phyloP scores from a whole-genome alignment of 805 yeast species.

The Cyberlindnera bimundalis region DNA sequence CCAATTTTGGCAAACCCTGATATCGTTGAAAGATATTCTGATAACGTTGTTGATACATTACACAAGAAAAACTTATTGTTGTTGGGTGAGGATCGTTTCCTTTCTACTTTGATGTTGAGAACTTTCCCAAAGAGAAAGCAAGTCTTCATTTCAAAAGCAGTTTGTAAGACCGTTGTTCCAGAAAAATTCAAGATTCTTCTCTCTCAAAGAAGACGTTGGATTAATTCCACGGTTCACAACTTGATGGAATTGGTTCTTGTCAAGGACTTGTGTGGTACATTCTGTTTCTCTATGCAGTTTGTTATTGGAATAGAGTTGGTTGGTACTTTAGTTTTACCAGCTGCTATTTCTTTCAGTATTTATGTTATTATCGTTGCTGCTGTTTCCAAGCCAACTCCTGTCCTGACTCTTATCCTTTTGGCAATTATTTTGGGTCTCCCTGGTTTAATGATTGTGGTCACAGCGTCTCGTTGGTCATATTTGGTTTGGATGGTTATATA shows the following conservation, averaged over 20 bases:
- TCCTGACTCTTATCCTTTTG: slow-evolving; percentile 70
- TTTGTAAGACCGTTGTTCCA: slow-evolving; percentile 90
- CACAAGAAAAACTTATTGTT: slow-evolving; percentile 83
- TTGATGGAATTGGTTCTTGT: slow-evolving; percentile 83
- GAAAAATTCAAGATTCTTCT: slow-evolving; percentile 71
- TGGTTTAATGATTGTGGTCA: slow-evolving; percentile 73
- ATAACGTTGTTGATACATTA: slow-evolving; percentile 76
- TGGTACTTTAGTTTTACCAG: slow-evolving; percentile 86
- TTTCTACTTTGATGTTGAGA: slow-evolving; percentile 79
- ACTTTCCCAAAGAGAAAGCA: slow-evolving; percentile 90
- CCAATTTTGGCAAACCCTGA: slow-evolving; percentile 92
- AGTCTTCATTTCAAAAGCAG: slow-evolving; percentile 84
- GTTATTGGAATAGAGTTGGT: slow-evolving; percentile 78
- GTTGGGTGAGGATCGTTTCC: slow-evolving; percentile 87
- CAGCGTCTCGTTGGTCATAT: slow-evolving; percentile 72
- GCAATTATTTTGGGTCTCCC: slow-evolving; percentile 83
- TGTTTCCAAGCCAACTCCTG: slow-evolving; percentile 71
- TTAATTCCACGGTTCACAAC: slow-evolving; percentile 91
- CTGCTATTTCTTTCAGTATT: slow-evolving; percentile 78
- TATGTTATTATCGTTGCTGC: slow-evolving; percentile 75
- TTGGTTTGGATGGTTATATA: slow-evolving; percentile 78
- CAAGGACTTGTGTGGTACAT: slow-evolving; percentile 88
- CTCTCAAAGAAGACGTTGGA: slow-evolving; percentile 96
- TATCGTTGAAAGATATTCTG: slow-evolving; percentile 87
- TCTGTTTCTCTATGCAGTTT: slow-evolving; percentile 94